Conservation (phyloP, 202 grass and related monocot genomes). For the Zizania palustris region DNA sequence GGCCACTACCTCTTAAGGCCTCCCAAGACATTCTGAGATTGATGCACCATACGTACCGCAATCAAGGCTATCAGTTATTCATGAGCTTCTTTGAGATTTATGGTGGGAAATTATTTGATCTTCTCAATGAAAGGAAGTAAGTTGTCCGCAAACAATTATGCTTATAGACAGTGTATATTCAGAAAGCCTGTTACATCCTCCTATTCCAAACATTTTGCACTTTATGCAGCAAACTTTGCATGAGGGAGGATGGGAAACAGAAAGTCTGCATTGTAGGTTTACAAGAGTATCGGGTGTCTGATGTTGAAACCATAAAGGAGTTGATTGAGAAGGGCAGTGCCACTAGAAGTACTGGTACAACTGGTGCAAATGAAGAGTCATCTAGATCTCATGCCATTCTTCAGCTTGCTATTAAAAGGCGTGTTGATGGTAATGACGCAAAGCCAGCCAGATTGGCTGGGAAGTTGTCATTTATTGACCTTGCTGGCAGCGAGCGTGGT, state of each 20-base stretch:
- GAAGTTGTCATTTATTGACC: slow-evolving; percentile 96
- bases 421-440: slow-evolving; percentile 74
- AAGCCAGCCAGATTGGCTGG: slow-evolving; percentile 76
- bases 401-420: slow-evolving; percentile 95
- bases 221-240: slow-evolving; percentile 86
- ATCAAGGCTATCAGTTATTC: slow-evolving; percentile 92
- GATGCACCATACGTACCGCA: slow-evolving; percentile 89
- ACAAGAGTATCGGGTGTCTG: slow-evolving; percentile 85
- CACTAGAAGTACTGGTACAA: slow-evolving; percentile 93
- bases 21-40: slow-evolving; percentile 96
- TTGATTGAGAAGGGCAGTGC: slow-evolving; percentile 94
- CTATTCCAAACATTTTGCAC: slow-evolving; percentile 17
- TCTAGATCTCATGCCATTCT: slow-evolving; percentile 99
- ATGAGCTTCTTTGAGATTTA: slow-evolving; percentile 99
- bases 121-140: slow-evolving; percentile 94
- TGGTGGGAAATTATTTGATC: slow-evolving; percentile 94
- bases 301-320: slow-evolving; percentile 90
- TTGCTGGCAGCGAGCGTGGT: slow-evolving; percentile 95
- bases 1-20: slow-evolving; percentile 90
- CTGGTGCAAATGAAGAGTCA: slow-evolving; percentile 96
- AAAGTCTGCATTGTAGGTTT: slow-evolving; percentile 98
- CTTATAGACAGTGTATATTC: slow-evolving; percentile 6
- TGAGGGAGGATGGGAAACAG: slow-evolving; percentile 99
- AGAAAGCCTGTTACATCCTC: slow-evolving; percentile 1
- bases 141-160: slow-evolving; percentile 13